Conservation (phyloP, 1,284 basidiomycete genomes). For the Neotropicomus parvogracilis region DNA sequence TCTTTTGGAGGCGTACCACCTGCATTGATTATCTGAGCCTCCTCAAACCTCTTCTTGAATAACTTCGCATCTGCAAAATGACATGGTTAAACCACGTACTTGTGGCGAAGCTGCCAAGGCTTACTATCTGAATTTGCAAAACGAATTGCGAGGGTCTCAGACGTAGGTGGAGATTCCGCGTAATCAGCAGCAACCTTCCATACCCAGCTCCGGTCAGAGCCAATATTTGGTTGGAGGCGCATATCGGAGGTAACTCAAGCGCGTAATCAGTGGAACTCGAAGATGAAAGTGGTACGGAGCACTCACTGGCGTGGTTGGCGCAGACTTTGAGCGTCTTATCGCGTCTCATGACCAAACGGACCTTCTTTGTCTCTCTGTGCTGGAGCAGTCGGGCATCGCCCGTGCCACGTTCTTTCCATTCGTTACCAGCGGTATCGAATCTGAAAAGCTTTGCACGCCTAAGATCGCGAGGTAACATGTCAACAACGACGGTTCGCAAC, state of each 20-base stretch:
- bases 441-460: slow-evolving; percentile 99
- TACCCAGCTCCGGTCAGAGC: slow-evolving; percentile 99
- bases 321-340: slow-evolving; percentile 99
- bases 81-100: background rate
- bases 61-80: slow-evolving; percentile 67
- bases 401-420: slow-evolving; percentile 98
- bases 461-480: slow-evolving; percentile 12
- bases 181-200: slow-evolving; percentile 97
- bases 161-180: slow-evolving; percentile 81
- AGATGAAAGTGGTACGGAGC: background rate
- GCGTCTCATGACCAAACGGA: slow-evolving; percentile 97
- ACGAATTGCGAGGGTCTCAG: slow-evolving; percentile 96
- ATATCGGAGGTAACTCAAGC: slow-evolving; percentile 82
- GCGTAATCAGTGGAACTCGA: slow-evolving; percentile 2
- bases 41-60: slow-evolving; percentile 88
- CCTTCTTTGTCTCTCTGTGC: slow-evolving; percentile 88
- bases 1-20: slow-evolving; percentile 34
- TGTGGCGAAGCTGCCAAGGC: slow-evolving; percentile 33
- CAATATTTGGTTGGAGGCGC: slow-evolving; percentile 96
- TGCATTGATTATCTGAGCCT: slow-evolving; percentile 72
- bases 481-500: slow-evolving; percentile 8
- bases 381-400: slow-evolving; percentile 87
- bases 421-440: slow-evolving; percentile 76
- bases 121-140: slow-evolving; percentile 96
- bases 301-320: slow-evolving; percentile 94